These are phyloP conservation scores for Rhamnella rubrinervis DNA, from an alignment of 331 rosid species.

Conservation along the genomic window DNA sequence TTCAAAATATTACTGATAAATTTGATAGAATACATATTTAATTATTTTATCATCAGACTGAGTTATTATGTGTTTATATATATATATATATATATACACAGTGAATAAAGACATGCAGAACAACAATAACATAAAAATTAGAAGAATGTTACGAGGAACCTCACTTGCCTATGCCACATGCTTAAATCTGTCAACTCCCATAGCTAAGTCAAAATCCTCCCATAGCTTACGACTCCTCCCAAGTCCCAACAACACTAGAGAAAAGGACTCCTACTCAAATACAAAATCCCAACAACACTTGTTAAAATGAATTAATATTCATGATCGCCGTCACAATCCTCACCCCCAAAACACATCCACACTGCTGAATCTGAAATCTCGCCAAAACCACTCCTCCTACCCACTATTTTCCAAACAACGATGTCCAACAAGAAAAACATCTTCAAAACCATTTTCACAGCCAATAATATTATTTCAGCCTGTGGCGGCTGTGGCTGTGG, in stretches of 20 bases:
- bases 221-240: no score
- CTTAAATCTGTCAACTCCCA: constrained; percentile 12
- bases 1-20: no score
- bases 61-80: no score
- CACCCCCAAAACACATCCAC: no score
- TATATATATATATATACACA: no score
- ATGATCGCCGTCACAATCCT: no score
- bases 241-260: not conserved
- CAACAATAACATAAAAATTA: no score
- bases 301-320: no score
- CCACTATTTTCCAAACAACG: not conserved
- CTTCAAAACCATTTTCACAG: constrained; percentile 35
- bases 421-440: constrained; percentile 32
- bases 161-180: constrained; percentile 27
- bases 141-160: constrained; percentile 2
- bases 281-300: not conserved
- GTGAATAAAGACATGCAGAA: not conserved
- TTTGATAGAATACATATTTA: no score
- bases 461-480: constrained; percentile 18
- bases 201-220: constrained; percentile 15
- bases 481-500: constrained; percentile 44
- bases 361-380: no score
- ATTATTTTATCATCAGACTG: no score
- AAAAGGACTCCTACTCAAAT: constrained; percentile 27
- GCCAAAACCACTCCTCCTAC: no score